Conservation (phyloP, 31 red algal species). For the Bonnemaisonia californica region DNA sequence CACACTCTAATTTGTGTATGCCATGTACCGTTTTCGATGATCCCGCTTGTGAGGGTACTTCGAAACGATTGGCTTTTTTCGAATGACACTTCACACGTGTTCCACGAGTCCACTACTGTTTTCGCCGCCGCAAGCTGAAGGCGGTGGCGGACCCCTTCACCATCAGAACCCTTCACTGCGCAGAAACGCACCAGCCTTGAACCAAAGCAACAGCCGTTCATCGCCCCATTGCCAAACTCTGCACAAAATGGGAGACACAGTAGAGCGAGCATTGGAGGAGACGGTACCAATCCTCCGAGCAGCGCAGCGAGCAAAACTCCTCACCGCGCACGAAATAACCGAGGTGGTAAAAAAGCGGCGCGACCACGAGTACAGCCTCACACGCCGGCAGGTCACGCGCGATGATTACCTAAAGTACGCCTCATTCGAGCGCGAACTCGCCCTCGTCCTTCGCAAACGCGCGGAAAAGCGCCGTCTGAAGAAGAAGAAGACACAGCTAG, state of each 20-base stretch:
- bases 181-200: no score
- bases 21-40: no score
- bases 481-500: constrained; percentile 9
- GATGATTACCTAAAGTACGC: constrained; percentile 56
- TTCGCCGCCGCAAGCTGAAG: no score
- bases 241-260: constrained; percentile 43
- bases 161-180: no score
- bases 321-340: constrained; percentile 28
- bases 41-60: no score
- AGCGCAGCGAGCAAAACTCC: constrained; percentile 20
- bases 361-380: constrained; percentile 57
- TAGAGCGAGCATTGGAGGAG: constrained; percentile 36
- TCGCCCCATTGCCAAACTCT: no score
- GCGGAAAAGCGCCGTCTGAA: constrained; percentile 9
- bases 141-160: no score
- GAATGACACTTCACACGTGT: no score
- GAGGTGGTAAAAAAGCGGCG: constrained; percentile 54
- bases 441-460: constrained; percentile 33
- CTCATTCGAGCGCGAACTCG: constrained; percentile 54
- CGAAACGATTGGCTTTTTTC: no score
- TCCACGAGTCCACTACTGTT: no score
- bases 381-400: constrained; percentile 12
- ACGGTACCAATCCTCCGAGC: constrained; percentile 35
- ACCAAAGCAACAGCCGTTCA: no score
- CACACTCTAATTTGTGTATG: no score